Evolutionary conservation across 768 basidiomycete genomes (phyloP), one percentile per base, ranked within the genome.

Genomic region (Psilocybe cubensis): DNA sequence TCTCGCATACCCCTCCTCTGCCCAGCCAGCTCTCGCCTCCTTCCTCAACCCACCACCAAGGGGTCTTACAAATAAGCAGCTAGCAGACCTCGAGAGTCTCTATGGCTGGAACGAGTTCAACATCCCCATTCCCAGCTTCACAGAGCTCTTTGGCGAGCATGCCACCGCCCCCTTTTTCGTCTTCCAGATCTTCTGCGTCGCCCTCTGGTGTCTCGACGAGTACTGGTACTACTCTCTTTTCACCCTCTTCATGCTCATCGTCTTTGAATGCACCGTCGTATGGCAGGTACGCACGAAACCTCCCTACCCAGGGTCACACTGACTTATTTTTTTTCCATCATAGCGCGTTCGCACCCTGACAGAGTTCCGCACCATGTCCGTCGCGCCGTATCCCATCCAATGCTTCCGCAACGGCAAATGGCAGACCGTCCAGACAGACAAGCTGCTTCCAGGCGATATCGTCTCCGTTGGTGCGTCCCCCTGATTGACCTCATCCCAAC

Each of bases 221-320:
- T 99, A 98, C 72, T 98, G 95, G 96, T 98, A 97, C 72, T 99
- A 98, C 79, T 91, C 91, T 54, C 72, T 99, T 38, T 99, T 99
- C 77, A 98, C 97, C 1, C 80, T 96, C 23, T 98, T 99, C 83
- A 99, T 99, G 97, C 81, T 99, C 31, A 77, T 99, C 45, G 90
- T 97, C 61, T 99, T 99, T 69, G 97, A 99, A 75, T 98, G 96
- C 74, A 98, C 97, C 1, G 95, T 97, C 21, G 96, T 98, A 27
- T 98, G 92, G 87, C 97, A 98, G 88, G 94, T 92, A 62, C 48
- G 87, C 72, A 43, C 5, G 38, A 10, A 3, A 51, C 1, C 51
- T 25, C 31, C 20, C 5, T 25, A 21, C 33, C 18, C n/a, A 12
- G 17, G 2, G 17, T 57, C 20, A 14, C 38, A 3, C 20, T 28